Evolutionary conservation across 2,329 filamentous ascomycete species (phyloP).

Genomic region (Metarhizium humberi): DNA sequence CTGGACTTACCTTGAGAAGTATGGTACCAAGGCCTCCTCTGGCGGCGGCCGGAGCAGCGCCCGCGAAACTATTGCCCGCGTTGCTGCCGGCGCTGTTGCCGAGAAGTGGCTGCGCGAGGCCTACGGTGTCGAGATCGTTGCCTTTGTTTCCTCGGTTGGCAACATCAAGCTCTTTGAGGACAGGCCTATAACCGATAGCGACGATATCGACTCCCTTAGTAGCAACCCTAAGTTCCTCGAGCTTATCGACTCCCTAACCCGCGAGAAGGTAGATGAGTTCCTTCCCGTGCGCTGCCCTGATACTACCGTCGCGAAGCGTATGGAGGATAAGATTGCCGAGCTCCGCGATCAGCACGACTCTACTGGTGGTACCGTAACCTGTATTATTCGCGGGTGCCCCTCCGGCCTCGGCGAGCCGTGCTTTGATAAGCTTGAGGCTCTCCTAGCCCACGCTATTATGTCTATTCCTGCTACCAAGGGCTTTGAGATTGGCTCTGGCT

Average conservation of each 20-base stretch:
- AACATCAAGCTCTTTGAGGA: conserved; percentile 28
- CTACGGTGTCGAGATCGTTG: conserved; percentile 83
- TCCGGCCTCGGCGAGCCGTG: conserved; percentile 83
- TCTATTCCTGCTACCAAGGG: conserved; percentile 92
- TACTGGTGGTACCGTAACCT: conserved; percentile 92
- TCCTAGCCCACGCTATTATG: conserved; percentile 87
- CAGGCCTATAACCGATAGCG: not conserved
- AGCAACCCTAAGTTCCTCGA: conserved; percentile 75
- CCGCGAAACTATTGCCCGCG: conserved; percentile 89
- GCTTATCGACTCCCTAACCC: conserved; percentile 62
- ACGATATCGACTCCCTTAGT: conserved; percentile 37
- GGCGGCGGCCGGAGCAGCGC: conserved; percentile 86
- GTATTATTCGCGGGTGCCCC: conserved; percentile 80
- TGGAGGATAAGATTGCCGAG: conserved; percentile 71
- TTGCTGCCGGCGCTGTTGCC: conserved; percentile 83
- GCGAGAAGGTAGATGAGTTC: conserved; percentile 70
- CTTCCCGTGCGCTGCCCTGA: conserved; percentile 85
- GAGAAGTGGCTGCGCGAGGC: conserved; percentile 82
- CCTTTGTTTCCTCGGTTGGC: conserved; percentile 82
- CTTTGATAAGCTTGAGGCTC: conserved; percentile 93
- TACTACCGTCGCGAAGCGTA: conserved; percentile 51
- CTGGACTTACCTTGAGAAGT: conserved; percentile 96
- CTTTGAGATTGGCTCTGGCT: conserved; percentile 92
- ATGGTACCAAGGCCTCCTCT: conserved; percentile 83
- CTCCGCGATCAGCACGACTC: conserved; percentile 75